Base-by-base conservation (phyloP, 768 basidiomycete genomes). In the Neoboletus brunneissimus region DNA sequence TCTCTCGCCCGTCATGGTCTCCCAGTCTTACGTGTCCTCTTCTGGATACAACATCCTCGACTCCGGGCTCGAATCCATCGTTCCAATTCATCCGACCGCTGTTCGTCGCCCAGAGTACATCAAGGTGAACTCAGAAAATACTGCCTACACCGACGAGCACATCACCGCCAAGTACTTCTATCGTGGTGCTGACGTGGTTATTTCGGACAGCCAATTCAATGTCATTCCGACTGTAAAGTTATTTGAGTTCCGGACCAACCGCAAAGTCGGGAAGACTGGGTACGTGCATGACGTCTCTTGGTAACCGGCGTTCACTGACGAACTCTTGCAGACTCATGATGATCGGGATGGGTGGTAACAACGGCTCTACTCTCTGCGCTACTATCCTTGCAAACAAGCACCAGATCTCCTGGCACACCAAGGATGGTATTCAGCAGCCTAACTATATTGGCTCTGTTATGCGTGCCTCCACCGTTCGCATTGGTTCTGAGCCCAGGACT, bases 401-500 rank as follows among this genome's bases (percentile, higher is more conserved):
- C 79, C 86, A 90, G 73, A 93, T 98, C 73, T 75, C 81, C 57
- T 99, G 96, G 97, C 84, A 85, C 75, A 98, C 94, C 75, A 98
- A 97, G 81, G 76, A 80, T 34, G 94, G 96, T 48, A 66, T 89
- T 58, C 91, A 96, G 76, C 89, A 87, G 70, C 97, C 97, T 68
- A 98, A 99, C 79, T 98, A 98, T 78, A 93, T 98, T 63, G 96
- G 95, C 48, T 98, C 96, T 22, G 79, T 99, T 66, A 87, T 98
- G 54, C 92, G 95, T 59, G 96, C 95, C 4, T 97, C 94, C 44
- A 99, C 97, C 49, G 83, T 98, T 58, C 86, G 91, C 67, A 82
- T 99, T 55, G 97, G 97, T 43, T 81, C 81, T 53, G 93, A 98
- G 62, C 82, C 84, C 38, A 67, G 72, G 31, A 86, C 86, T 3